These are phyloP conservation scores for Rhizopogon vesiculosus DNA, from an alignment of 768 basidiomycete species.

Conservation along the genomic window DNA sequence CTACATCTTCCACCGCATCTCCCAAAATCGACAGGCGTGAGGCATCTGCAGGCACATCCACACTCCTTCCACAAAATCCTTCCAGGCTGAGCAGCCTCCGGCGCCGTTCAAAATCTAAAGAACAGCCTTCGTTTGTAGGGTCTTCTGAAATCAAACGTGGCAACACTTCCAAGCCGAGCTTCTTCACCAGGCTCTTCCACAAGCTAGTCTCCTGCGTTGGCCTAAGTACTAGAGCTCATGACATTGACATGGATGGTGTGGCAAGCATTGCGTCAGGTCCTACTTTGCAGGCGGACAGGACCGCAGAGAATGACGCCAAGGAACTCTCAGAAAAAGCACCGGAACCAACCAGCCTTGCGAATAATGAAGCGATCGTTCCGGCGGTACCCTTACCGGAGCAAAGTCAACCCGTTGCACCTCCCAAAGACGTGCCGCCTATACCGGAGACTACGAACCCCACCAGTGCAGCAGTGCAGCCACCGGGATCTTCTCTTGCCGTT, in stretches of 20 bases:
- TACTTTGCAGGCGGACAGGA: conserved; percentile 10
- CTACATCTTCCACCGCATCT: neutral
- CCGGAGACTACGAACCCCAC: conserved; percentile 80
- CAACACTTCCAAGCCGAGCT: conserved; percentile 31
- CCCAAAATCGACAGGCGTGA: neutral
- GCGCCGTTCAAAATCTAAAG: neutral
- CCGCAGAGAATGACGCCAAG: neutral
- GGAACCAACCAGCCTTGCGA: neutral
- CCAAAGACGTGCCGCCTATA: conserved; percentile 41
- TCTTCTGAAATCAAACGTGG: neutral
- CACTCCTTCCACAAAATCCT: neutral
- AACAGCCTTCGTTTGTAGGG: neutral
- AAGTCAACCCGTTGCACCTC: conserved; percentile 34
- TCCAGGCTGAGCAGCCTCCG: neutral
- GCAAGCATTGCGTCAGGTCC: neutral
- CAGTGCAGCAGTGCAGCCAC: conserved; percentile 80
- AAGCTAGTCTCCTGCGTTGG: conserved; percentile 54
- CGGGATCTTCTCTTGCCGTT: conserved; percentile 52
- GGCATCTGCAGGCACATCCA: neutral
- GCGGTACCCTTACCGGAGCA: conserved; percentile 18
- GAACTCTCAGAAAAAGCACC: conserved; percentile 10
- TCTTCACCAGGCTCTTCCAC: conserved; percentile 47
- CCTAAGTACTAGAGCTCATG: conserved; percentile 36
- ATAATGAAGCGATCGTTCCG: conserved; percentile 4
- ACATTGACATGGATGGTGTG: conserved; percentile 28